Conservation (phyloP, 2,329 filamentous ascomycete species). For the Xylaria sp. region DNA sequence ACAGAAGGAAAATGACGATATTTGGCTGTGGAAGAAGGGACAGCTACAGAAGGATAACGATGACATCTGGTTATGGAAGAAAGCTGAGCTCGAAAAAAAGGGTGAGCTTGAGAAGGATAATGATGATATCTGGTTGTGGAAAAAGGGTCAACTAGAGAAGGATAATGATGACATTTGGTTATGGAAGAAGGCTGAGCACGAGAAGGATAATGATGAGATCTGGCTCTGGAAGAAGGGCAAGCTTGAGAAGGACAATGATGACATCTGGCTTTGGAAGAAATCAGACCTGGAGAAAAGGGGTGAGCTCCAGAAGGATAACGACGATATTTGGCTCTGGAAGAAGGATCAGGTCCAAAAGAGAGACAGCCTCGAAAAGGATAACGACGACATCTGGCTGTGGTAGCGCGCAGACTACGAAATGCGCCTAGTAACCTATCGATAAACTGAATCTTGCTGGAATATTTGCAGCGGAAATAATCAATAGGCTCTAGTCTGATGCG, state of each 20-base stretch:
- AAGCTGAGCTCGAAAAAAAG: constrained; percentile 14
- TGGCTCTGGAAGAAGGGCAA: constrained; percentile 34
- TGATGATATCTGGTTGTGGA: constrained; percentile 32
- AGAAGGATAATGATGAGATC: constrained; percentile 24
- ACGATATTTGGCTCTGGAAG: constrained; percentile 34
- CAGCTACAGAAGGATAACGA: constrained; percentile 27
- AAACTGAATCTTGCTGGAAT: background rate
- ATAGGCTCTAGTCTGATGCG: background rate
- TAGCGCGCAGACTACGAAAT: background rate
- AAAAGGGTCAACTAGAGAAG: constrained; percentile 39
- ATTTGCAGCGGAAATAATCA: background rate
- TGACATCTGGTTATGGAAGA: constrained; percentile 32
- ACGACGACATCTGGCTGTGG: constrained; percentile 30
- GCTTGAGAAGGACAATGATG: constrained; percentile 38
- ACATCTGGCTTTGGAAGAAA: constrained; percentile 32
- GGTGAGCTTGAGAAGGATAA: constrained; percentile 20
- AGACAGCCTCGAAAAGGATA: constrained; percentile 42
- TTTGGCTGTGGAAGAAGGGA: constrained; percentile 25
- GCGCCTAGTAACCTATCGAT: background rate
- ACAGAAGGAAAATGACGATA: constrained; percentile 16
- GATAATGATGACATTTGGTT: constrained; percentile 29
- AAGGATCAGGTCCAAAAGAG: constrained; percentile 24
- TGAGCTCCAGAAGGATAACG: constrained; percentile 26
- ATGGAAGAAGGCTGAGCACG: constrained; percentile 17
- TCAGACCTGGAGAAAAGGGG: constrained; percentile 14